Conservation (phyloP, 2,329 filamentous ascomycete genomes). For the Exutisphaerella laricina region DNA sequence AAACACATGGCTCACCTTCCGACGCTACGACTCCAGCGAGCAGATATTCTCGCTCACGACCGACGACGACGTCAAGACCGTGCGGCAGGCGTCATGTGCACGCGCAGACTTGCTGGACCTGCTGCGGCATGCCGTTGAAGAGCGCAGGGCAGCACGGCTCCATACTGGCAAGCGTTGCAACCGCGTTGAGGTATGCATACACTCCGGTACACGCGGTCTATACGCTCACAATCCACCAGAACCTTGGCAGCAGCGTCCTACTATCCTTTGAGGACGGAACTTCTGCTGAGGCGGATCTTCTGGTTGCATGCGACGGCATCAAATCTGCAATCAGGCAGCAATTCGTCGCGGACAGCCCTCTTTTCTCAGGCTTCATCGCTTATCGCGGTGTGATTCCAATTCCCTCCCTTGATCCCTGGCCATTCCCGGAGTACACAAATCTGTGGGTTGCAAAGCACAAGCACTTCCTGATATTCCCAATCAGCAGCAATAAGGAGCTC, state of each 20-base stretch:
- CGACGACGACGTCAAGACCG: slow-evolving; percentile 20
- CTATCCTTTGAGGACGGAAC: slow-evolving; percentile 20
- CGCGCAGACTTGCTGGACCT: slow-evolving; percentile 29
- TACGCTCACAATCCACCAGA: no score
- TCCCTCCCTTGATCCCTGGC: slow-evolving; percentile 14
- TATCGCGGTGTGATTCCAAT: slow-evolving; percentile 33
- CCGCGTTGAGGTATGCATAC: slow-evolving; percentile 17
- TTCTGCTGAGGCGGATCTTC: slow-evolving; percentile 13
- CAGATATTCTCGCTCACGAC: slow-evolving; percentile 31
- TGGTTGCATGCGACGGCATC: slow-evolving; percentile 24
- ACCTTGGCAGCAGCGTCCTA: slow-evolving; percentile 23
- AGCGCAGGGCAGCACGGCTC: slow-evolving; percentile 22
- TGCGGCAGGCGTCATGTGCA: slow-evolving; percentile 22
- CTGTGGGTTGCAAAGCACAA: slow-evolving; percentile 34
- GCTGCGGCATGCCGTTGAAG: slow-evolving; percentile 20
- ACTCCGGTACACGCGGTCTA: no score
- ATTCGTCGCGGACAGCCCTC: slow-evolving; percentile 46
- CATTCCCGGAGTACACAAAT: slow-evolving; percentile 18
- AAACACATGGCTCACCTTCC: slow-evolving; percentile 34
- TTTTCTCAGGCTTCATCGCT: slow-evolving; percentile 47
- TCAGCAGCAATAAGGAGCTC: slow-evolving; percentile 32
- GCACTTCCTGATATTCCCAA: slow-evolving; percentile 38
- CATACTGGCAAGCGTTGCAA: slow-evolving; percentile 27
- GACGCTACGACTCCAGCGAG: slow-evolving; percentile 34
- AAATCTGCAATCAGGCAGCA: slow-evolving; percentile 31